Evolutionary conservation across 228 moss, liverwort and hornwort species (phyloP).

Genomic region (Sphagnum magellanicum): DNA sequence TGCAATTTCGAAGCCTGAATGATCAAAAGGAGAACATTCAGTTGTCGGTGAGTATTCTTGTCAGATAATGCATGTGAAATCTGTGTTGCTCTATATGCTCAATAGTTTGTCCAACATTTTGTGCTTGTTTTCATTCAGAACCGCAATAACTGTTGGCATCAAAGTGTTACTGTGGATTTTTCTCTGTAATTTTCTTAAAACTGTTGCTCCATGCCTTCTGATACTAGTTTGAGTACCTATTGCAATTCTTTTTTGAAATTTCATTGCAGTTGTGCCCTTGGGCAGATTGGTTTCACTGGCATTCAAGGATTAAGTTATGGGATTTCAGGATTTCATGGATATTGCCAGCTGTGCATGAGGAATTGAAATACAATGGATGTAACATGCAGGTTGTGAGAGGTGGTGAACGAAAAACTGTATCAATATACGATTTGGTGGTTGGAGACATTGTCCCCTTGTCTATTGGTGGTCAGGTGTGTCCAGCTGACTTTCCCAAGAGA

Average conservation of each 20-base stretch:
- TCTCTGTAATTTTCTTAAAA: no score
- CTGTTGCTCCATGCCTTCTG: no score
- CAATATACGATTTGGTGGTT: conserved; percentile 34
- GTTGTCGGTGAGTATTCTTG: conserved; percentile 19
- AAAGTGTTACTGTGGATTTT: no score
- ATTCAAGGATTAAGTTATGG: no score
- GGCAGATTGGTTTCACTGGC: not conserved
- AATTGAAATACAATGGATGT: no score
- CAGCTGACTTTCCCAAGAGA: not conserved
- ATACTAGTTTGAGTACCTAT: no score
- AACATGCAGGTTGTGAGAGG: conserved; percentile 29
- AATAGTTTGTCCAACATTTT: not conserved
- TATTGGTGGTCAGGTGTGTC: conserved; percentile 40
- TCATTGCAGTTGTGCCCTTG: not conserved
- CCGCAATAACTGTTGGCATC: no score
- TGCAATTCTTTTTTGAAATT: no score
- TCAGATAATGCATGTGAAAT: not conserved
- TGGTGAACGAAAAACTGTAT: conserved; percentile 18
- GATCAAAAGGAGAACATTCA: conserved; percentile 40
- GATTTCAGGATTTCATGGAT: no score
- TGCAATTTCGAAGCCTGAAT: conserved; percentile 42
- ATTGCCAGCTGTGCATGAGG: no score
- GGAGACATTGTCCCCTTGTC: conserved; percentile 33
- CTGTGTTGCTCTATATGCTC: not conserved
- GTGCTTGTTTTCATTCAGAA: not conserved